Percentiles rank a stretch among this genome's conserved stretches.
phyloP scores from a whole-genome alignment of 1,284 basidiomycete species.

The Heliocybe sulcata region DNA sequence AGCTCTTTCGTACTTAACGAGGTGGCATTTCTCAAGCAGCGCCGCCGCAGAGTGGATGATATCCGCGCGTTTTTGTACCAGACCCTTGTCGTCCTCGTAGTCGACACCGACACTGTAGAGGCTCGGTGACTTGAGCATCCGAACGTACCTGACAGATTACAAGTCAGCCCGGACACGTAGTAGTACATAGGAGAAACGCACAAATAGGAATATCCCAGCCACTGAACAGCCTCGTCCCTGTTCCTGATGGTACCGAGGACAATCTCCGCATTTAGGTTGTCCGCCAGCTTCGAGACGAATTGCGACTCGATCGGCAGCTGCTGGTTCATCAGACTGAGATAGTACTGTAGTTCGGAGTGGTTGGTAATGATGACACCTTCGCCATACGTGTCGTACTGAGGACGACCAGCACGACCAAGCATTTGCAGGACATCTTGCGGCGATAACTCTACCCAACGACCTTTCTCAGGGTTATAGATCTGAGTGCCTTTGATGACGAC shows the following conservation, averaged over 20 bases:
- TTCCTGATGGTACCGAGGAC: conserved; percentile 95
- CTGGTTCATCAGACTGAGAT: conserved; percentile 89
- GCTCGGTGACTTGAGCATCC: conserved; percentile 88
- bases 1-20: conserved; percentile 90
- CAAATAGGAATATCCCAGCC: conserved; percentile 94
- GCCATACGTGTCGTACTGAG: conserved; percentile 96
- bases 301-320: conserved; percentile 97
- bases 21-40: conserved; percentile 88
- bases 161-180: not conserved
- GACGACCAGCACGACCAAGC: conserved; percentile 96
- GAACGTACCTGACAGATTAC: conserved; percentile 66
- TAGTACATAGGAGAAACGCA: conserved; percentile 32
- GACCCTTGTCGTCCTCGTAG: conserved; percentile 78
- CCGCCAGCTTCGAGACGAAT: conserved; percentile 88
- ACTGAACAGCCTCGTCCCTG: conserved; percentile 95
- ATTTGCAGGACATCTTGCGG: conserved; percentile 98
- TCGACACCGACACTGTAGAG: conserved; percentile 89
- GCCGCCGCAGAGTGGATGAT: conserved; percentile 93
- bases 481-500: conserved; percentile 99
- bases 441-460: conserved; percentile 94
- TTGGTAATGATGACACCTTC: conserved; percentile 99
- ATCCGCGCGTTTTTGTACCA: conserved; percentile 94
- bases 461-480: conserved; percentile 99
- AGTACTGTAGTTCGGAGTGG: conserved; percentile 95
- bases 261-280: conserved; percentile 97